Evolutionary conservation across 768 basidiomycete genomes (phyloP).

Genomic region (Mycena belliarum): DNA sequence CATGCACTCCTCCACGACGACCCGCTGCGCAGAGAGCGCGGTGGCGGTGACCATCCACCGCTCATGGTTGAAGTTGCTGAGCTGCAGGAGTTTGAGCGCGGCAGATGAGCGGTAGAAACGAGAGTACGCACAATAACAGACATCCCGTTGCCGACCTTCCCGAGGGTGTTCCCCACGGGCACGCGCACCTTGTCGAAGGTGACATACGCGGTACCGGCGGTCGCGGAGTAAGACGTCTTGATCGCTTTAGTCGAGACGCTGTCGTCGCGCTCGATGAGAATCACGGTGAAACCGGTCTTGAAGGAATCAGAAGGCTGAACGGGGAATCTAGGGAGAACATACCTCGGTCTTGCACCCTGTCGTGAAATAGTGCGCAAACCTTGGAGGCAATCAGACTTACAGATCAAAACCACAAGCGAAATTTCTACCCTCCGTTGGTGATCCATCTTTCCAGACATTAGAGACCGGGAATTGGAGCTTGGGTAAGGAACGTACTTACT

Average conservation of each 20-base stretch:
- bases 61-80: conserved; percentile 89
- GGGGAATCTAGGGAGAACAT: conserved; percentile 6
- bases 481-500: conserved; percentile 43
- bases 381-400: too few species aligned
- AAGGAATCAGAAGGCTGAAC: not conserved
- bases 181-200: conserved; percentile 83
- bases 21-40: conserved; percentile 72
- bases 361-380: conserved; percentile 83
- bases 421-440: conserved; percentile 86
- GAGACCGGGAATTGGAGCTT: not conserved
- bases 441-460: conserved; percentile 64
- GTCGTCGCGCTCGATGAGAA: conserved; percentile 71
- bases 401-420: too few species aligned
- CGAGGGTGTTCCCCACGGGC: conserved; percentile 85
- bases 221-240: conserved; percentile 90
- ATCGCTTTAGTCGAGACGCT: conserved; percentile 83
- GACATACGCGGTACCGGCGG: conserved; percentile 88
- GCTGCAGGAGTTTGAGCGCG: not conserved
- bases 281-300: conserved; percentile 72
- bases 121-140: conserved; percentile 49
- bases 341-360: conserved; percentile 76
- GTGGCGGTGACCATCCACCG: conserved; percentile 83
- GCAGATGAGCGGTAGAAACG: not conserved
- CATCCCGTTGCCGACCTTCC: conserved; percentile 82
- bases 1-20: conserved; percentile 86